Base-by-base conservation (phyloP, 192 early-diverging fungal genomes). In the Coemansia sp. region DNA sequence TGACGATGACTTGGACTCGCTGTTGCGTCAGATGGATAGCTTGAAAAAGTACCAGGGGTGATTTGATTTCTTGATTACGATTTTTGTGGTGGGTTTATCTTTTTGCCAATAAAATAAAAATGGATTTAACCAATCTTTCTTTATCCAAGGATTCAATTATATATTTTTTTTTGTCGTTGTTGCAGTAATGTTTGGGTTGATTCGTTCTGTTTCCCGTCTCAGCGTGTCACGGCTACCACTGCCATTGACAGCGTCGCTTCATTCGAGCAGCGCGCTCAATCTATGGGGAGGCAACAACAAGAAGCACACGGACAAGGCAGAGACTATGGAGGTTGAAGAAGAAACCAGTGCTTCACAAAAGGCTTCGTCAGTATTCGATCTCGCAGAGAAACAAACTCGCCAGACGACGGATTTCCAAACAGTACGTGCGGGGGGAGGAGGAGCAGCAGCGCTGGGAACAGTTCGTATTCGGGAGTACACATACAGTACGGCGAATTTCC, bases 1-100 rank as follows among this genome's bases (percentile, higher is more conserved):
- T 29, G 93, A 94, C 46, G 88, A 90, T 12, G 73, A 86, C 27
- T 58, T 96, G 24, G 92, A 96, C 68, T 85, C 86, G 47, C 74
- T 92, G 76, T 74, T 96, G 66, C 91, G 89, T 66, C 89, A 96
- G 72, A 94, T 94, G 85, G 75, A 89, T 63, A 91, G 87, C 56
- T 73, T 96, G 57, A 92, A 92, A 64, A 92, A 93, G 75, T 95
- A 90, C 79, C 89, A 91, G 62, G 82, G 42, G 0, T 43, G 42
- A 43, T 0, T 43, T 19, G n/a, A n/a, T n/a, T n/a, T n/a, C n/a
- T n/a, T n/a, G n/a, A n/a, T n/a, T n/a, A n/a, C n/a, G n/a, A n/a
- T n/a, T n/a, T n/a, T n/a, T n/a, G n/a, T n/a, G n/a, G n/a, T n/a
- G n/a, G n/a, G n/a, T n/a, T n/a, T n/a, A 9, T 17, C 5, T 6